phyloP scores from a whole-genome alignment of 108 stramenopile species.

The Cyclotella atomus region DNA sequence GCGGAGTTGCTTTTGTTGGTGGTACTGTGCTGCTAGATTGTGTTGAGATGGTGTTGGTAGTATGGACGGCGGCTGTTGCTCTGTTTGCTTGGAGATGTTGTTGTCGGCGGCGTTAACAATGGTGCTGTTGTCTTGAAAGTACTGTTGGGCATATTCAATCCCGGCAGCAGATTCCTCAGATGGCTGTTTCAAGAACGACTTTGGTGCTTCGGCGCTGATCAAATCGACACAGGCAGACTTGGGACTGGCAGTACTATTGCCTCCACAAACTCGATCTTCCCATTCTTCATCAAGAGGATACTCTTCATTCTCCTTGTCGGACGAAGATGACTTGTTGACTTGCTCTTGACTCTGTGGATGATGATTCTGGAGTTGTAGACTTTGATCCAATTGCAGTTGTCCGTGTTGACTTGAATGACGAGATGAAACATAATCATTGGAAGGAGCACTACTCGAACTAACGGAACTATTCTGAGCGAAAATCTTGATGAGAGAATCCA shows the following conservation, averaged over 20 bases:
- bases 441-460: not conserved
- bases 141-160: not conserved
- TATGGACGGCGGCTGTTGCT: not conserved
- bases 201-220: not conserved
- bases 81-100: not conserved
- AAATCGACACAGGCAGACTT: not conserved
- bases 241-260: not conserved
- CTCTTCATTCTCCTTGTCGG: too few species aligned
- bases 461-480: conserved; percentile 26
- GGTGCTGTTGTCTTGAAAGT: conserved; percentile 2
- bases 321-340: not conserved
- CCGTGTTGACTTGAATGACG: too few species aligned
- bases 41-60: not conserved
- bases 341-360: not conserved
- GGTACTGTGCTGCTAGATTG: not conserved
- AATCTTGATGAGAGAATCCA: conserved; percentile 34
- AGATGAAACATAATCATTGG: not conserved
- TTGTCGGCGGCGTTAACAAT: not conserved
- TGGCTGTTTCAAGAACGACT: not conserved
- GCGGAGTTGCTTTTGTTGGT: conserved; percentile 9
- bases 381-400: not conserved
- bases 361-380: not conserved
- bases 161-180: not conserved
- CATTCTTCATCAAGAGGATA: too few species aligned
- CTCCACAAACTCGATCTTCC: too few species aligned